Base-by-base conservation (phyloP, 768 basidiomycete species). In the Trametes meyenii region DNA sequence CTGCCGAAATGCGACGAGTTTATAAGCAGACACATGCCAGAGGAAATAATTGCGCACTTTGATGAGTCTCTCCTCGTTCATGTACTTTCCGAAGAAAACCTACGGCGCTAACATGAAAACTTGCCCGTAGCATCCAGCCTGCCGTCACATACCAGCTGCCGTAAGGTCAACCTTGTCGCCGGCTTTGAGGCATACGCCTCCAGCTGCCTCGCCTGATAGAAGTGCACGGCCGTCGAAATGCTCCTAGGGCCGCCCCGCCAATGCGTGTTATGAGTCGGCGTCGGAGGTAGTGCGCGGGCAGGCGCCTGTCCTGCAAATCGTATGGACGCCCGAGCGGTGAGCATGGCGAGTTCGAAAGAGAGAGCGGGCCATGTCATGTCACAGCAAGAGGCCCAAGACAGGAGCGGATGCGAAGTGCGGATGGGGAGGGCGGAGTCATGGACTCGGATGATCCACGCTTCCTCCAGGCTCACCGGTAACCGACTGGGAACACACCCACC, bases 81-180 rank as follows among this genome's bases (percentile, higher is more conserved):
- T 92, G 46, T 84, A 84, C 36, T 90, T 85, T n/a, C 92, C 92
- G 69, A 87, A 94, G 73, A 90, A 94, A 16, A 92, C 86, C 92
- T 94, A 56, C 19, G 23, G 36, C 17, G n/a, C 42, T 8, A 38
- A 7, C 42, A 51, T 46, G 42, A 58, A 63, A 50, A 67, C 49
- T 44, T 39, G 26, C n/a, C 24, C 48, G 14, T 16, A 36, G 35
- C 14, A 21, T 33, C 33, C 5, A 29, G 24, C 29, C 23, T 24
- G 55, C 16, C 19, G 10, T 17, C 4, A 56, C 78, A 58, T 76
- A 94, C 92, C 67, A 94, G 82, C 69, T 94, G 92, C 64, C 92
- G 79, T 39, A 94, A 77, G 11, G 89, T 89, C 66, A 94, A 75
- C 60, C 86, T 78, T 60, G 89, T 84, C 0, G 90, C 85, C 64